Conservation (phyloP, 1,139 yeast species). For the Protomyces lactucae-debilis region DNA sequence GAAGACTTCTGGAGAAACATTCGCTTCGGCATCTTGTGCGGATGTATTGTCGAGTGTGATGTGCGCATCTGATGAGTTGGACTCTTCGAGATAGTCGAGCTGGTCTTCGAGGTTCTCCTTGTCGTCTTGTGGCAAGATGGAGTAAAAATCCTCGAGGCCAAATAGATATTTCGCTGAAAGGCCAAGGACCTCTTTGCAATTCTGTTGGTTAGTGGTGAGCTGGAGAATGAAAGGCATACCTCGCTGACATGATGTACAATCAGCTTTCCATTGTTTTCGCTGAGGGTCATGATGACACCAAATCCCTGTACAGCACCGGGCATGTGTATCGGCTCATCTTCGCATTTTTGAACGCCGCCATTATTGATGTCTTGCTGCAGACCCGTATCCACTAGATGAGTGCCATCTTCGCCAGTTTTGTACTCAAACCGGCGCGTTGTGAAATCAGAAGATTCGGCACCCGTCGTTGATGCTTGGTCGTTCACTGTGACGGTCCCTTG, state of each 20-base stretch:
- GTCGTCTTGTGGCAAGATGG: slow-evolving; percentile 5
- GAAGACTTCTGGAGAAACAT: slow-evolving; percentile 23
- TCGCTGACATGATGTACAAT: slow-evolving; percentile 14
- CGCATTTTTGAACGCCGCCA: slow-evolving; percentile 13
- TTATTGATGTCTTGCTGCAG: neutral
- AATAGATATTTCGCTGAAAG: slow-evolving; percentile 14
- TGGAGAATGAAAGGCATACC: neutral
- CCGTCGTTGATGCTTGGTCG: slow-evolving; percentile 2
- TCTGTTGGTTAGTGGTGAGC: neutral
- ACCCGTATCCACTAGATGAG: slow-evolving; percentile 10
- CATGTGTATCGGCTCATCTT: slow-evolving; percentile 26
- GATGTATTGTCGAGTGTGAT: slow-evolving; percentile 21
- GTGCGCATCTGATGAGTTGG: slow-evolving; percentile 20
- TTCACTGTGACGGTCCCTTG: slow-evolving; percentile 9
- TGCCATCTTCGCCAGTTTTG: slow-evolving; percentile 6
- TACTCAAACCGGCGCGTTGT: slow-evolving; percentile 8
- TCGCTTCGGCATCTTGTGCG: slow-evolving; percentile 13
- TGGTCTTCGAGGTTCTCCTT: slow-evolving; percentile 9
- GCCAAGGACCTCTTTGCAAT: slow-evolving; percentile 13
- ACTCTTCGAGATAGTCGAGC: slow-evolving; percentile 15
- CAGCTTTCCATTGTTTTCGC: neutral
- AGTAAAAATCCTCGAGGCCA: slow-evolving; percentile 1
- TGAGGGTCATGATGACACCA: slow-evolving; percentile 16
- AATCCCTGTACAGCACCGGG: slow-evolving; percentile 24
- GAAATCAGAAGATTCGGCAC: neutral